Conservation (phyloP, 495 filamentous ascomycete species). For the Neurospora sp. region DNA sequence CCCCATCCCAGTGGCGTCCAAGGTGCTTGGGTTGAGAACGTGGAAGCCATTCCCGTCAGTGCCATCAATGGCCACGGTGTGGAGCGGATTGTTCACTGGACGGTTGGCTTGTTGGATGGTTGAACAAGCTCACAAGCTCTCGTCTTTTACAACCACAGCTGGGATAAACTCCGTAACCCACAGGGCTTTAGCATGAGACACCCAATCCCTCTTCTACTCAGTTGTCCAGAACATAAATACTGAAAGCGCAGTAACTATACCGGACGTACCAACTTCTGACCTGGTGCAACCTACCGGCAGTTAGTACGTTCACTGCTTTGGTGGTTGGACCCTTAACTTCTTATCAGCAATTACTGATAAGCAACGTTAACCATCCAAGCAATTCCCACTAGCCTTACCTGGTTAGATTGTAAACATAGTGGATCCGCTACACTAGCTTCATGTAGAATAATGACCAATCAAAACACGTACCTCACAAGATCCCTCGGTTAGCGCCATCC, state of each 20-base stretch:
- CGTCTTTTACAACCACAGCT: background rate
- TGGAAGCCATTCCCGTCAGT: conserved; percentile 72
- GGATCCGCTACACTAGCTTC: background rate
- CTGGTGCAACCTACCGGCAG: background rate
- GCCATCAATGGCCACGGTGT: conserved; percentile 80
- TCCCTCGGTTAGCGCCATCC: background rate
- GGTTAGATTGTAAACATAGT: background rate
- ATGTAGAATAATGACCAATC: background rate
- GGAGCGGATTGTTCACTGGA: conserved; percentile 64
- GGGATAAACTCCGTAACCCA: background rate
- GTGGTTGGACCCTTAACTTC: background rate
- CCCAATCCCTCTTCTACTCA: background rate
- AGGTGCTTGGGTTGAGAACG: conserved; percentile 54
- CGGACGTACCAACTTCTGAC: background rate
- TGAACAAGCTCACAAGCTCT: conserved; percentile 3
- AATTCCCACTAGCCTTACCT: background rate
- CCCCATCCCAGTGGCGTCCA: conserved; percentile 62
- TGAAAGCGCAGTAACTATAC: background rate
- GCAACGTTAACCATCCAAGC: background rate
- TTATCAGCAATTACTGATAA: background rate
- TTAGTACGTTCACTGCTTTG: background rate
- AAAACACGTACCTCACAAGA: background rate
- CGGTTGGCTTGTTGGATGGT: conserved; percentile 59
- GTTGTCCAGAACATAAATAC: background rate
- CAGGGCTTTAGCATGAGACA: background rate